Evolutionary conservation across 495 filamentous ascomycete species (phyloP).

Genomic region (Aspergillus steynii): DNA sequence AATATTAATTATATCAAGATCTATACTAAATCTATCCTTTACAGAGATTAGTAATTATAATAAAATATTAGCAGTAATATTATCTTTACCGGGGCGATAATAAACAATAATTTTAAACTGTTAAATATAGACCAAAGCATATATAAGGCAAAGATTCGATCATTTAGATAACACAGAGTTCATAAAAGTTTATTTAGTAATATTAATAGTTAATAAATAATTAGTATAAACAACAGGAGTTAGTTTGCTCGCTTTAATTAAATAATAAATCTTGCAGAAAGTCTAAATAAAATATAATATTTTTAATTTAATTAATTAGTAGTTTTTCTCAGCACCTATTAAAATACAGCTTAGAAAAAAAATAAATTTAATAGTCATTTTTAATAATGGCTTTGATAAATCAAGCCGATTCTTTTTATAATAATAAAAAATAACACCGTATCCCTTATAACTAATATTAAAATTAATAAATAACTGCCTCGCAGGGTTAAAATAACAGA

Average conservation of each 20-base stretch:
- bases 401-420: neutral
- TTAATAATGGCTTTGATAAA: too few relatives aligned
- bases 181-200: neutral
- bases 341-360: neutral
- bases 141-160: neutral
- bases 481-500: neutral
- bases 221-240: neutral
- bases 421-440: conserved; percentile 6
- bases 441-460: neutral
- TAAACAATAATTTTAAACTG: neutral
- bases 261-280: too few relatives aligned
- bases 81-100: neutral
- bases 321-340: neutral
- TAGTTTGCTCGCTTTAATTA: neutral
- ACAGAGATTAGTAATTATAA: too few relatives aligned
- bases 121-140: neutral
- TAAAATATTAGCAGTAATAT: too few relatives aligned
- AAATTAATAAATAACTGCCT: conserved; percentile 4
- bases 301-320: too few relatives aligned
- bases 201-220: neutral
- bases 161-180: neutral
- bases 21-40: too few relatives aligned
- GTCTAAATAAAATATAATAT: too few relatives aligned
- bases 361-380: too few relatives aligned
- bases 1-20: too few relatives aligned